A percentile compares a stretch with the other conserved stretches of the same genome.
Evolutionary conservation across 2,329 filamentous ascomycete species (phyloP).

Genomic region (Bipolaris cookei): DNA sequence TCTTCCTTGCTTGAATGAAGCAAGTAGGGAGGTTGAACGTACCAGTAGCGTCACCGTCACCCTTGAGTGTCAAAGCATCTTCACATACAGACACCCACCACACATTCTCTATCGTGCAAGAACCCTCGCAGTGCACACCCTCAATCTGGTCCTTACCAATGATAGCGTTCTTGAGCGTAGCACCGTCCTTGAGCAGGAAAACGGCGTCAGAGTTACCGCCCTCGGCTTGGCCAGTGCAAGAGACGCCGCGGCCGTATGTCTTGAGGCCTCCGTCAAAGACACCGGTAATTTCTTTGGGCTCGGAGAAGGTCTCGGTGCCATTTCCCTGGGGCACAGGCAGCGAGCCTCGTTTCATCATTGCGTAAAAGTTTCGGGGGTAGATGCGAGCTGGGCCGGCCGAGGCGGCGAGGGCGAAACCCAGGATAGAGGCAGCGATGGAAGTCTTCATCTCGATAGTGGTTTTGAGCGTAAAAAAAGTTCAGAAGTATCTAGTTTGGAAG

Average conservation of each 20-base stretch:
- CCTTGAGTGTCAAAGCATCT: slow-evolving; percentile 48
- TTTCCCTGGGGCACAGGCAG: slow-evolving; percentile 39
- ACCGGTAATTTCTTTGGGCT: slow-evolving; percentile 32
- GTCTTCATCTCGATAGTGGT: slow-evolving; percentile 41
- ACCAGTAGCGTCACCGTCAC: slow-evolving; percentile 21
- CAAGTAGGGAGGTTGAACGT: background rate
- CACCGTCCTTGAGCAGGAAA: slow-evolving; percentile 60
- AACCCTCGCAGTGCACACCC: slow-evolving; percentile 46
- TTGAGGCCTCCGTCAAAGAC: slow-evolving; percentile 44
- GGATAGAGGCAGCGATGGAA: slow-evolving; percentile 33
- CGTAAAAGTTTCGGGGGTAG: slow-evolving; percentile 24
- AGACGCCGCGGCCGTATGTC: slow-evolving; percentile 42
- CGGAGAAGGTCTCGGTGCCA: slow-evolving; percentile 36
- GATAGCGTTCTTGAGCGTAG: slow-evolving; percentile 61
- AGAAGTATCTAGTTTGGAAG: slow-evolving; percentile 11
- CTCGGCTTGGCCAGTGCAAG: slow-evolving; percentile 54
- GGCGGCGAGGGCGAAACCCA: slow-evolving; percentile 37
- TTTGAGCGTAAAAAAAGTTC: slow-evolving; percentile 10
- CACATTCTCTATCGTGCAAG: slow-evolving; percentile 56
- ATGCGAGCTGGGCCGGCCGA: slow-evolving; percentile 34
- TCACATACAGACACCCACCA: slow-evolving; percentile 49
- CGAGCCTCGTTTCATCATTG: slow-evolving; percentile 38
- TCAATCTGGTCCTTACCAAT: slow-evolving; percentile 58
- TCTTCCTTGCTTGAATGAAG: background rate
- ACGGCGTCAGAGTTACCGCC: slow-evolving; percentile 57